phyloP scores from a whole-genome alignment of 805 yeast species.

The Lachancea sp. region DNA sequence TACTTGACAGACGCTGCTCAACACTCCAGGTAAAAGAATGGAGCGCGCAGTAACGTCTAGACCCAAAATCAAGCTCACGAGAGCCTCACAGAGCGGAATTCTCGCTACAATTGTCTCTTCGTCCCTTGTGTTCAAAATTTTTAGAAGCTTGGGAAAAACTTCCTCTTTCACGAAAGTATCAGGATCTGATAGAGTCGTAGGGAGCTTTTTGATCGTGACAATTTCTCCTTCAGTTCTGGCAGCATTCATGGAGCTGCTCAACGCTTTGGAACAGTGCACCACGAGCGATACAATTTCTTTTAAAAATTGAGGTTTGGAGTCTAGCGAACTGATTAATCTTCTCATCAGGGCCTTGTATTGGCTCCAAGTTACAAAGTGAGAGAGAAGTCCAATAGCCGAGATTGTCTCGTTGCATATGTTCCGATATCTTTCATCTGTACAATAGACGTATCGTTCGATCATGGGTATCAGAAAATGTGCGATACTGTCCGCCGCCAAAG shows the following conservation, averaged over 20 bases:
- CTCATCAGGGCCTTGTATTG: constrained; percentile 72
- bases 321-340: constrained; percentile 53
- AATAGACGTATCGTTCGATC: constrained; percentile 69
- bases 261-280: constrained; percentile 49
- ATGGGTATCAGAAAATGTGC: constrained; percentile 81
- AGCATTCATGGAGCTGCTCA: constrained; percentile 33
- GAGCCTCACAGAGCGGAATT: constrained; percentile 75
- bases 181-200: constrained; percentile 34
- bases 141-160: constrained; percentile 55
- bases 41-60: constrained; percentile 51
- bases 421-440: constrained; percentile 51
- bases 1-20: constrained; percentile 84
- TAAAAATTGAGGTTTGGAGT: constrained; percentile 42
- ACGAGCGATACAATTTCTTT: constrained; percentile 55
- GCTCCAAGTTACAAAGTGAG: constrained; percentile 60
- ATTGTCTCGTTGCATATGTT: constrained; percentile 63
- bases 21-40: constrained; percentile 66
- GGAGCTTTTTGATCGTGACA: constrained; percentile 30
- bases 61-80: constrained; percentile 59
- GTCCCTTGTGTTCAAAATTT: constrained; percentile 55
- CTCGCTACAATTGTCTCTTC: constrained; percentile 74
- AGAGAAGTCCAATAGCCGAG: constrained; percentile 51
- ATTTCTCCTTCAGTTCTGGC: constrained; percentile 18
- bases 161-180: constrained; percentile 48
- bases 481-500: constrained; percentile 50